These are phyloP conservation scores for Prillingera fragicola DNA, from an alignment of 1,284 basidiomycete genomes.

Conservation along the genomic window DNA sequence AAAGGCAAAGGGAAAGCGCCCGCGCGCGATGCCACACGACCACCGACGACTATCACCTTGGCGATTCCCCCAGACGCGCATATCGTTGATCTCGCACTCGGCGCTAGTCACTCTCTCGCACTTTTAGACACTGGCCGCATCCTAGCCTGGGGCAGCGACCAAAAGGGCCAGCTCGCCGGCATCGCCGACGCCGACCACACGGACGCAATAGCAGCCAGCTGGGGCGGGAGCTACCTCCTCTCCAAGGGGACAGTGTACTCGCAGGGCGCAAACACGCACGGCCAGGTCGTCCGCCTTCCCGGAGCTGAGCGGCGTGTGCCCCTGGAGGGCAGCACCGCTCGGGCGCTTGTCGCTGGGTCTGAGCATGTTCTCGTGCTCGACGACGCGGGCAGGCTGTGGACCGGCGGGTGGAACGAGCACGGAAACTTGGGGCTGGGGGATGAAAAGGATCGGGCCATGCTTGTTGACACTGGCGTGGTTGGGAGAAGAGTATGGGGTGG, in stretches of 20 bases:
- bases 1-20: constrained; percentile 31
- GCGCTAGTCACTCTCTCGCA: constrained; percentile 65
- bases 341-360: constrained; percentile 60
- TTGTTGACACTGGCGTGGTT: constrained; percentile 37
- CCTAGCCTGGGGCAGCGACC: constrained; percentile 59
- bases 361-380: constrained; percentile 64
- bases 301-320: not conserved
- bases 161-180: constrained; percentile 61
- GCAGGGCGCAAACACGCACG: constrained; percentile 62
- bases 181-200: constrained; percentile 35
- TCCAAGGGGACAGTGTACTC: constrained; percentile 47
- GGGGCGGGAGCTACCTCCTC: constrained; percentile 71
- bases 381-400: constrained; percentile 53
- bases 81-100: constrained; percentile 52
- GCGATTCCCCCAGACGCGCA: constrained; percentile 7
- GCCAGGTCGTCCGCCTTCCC: constrained; percentile 55
- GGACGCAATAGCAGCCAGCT: constrained; percentile 59
- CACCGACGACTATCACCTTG: constrained; percentile 23
- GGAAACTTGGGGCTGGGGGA: constrained; percentile 73
- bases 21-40: constrained; percentile 12
- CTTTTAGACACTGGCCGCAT: constrained; percentile 54
- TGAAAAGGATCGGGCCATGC: constrained; percentile 51
- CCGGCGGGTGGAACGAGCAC: constrained; percentile 95
- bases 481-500: constrained; percentile 30
- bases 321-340: not conserved